Evolutionary conservation across 2,329 filamentous ascomycete species (phyloP), one percentile per base, ranked within the genome.

Genomic region (Helotiales sp.): DNA sequence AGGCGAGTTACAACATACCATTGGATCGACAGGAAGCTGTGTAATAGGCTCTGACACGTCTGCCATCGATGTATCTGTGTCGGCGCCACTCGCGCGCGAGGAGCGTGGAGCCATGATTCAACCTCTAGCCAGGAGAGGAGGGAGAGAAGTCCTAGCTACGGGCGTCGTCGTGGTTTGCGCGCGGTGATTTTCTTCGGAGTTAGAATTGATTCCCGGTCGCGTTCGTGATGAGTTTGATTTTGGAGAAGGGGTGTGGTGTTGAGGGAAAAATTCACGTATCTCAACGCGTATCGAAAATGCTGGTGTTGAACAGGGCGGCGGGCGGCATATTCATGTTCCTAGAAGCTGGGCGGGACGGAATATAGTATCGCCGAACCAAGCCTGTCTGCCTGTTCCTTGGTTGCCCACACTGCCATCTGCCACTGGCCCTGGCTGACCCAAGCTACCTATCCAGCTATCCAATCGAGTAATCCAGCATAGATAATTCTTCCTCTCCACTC

Each of bases 61-160:
- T 50, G 82, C 83, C 86, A 89, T 89, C 68, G 87, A 88, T 80
- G 86, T 85, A 71, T 89, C 75, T 57, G 75, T 76, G 59, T 76
- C 75, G 50, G 66, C 86, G 73, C 81, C 83, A 75, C 80, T 87
- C 75, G 80, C 82, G 75, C 80, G 81, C 78, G 82, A 82, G 70
- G 84, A 82, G 74, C 85, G 83, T 75, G 86, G 84, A 75, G 86
- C 84, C 85, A 86, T 88, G 74, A 74, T 79, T 20, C 28, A 40
- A 45, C 24, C 63, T 70, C 65, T 65, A 72, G 69, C 69, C 65
- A 69, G 64, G 74, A 69, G 72, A 77, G 61, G 63, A 43, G 62
- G 54, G 37, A 58, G 10, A 22, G 28, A 22, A 30, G 55, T 22
- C 17, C 43, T 54, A 26, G 28, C 28, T 37, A 45, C 10, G 40